Evolutionary conservation across 768 basidiomycete species (phyloP).

Genomic region (Pisolithus marmoratus): DNA sequence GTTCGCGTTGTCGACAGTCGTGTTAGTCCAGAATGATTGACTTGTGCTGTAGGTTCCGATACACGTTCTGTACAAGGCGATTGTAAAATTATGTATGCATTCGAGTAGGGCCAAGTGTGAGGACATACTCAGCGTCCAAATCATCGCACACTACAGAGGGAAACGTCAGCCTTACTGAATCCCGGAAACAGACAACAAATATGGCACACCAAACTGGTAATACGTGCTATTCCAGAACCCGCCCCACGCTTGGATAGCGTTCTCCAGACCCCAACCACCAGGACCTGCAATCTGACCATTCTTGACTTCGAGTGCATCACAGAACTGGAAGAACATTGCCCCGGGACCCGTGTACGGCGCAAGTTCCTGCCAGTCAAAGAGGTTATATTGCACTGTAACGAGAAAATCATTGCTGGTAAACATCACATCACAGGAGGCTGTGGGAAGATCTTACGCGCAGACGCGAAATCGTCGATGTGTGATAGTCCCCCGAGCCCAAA

Average conservation of each 20-base stretch:
- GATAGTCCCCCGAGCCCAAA: slow-evolving; percentile 54
- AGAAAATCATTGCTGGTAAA: slow-evolving; percentile 19
- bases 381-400: slow-evolving; percentile 41
- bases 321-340: slow-evolving; percentile 33
- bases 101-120: not conserved
- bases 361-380: slow-evolving; percentile 63
- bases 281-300: slow-evolving; percentile 38
- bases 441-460: slow-evolving; percentile 36
- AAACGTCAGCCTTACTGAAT: not conserved
- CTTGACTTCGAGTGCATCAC: slow-evolving; percentile 35
- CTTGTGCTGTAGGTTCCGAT: slow-evolving; percentile 38
- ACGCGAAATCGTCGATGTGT: slow-evolving; percentile 64
- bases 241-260: slow-evolving; percentile 58
- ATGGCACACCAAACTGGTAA: slow-evolving; percentile 38
- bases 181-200: not conserved
- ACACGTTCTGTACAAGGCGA: slow-evolving; percentile 28
- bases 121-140: slow-evolving; percentile 41
- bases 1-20: slow-evolving; percentile 43
- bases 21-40: slow-evolving; percentile 46
- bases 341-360: slow-evolving; percentile 45
- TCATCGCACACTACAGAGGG: slow-evolving; percentile 45
- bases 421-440: slow-evolving; percentile 20
- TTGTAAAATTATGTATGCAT: slow-evolving; percentile 25
- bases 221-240: slow-evolving; percentile 50
- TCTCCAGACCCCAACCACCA: slow-evolving; percentile 55